A percentile compares a stretch with the other conserved stretches of the same genome.
These are phyloP conservation scores for Hypoxylon sp. DNA, from an alignment of 2,329 filamentous ascomycete species.

Conservation along the genomic window DNA sequence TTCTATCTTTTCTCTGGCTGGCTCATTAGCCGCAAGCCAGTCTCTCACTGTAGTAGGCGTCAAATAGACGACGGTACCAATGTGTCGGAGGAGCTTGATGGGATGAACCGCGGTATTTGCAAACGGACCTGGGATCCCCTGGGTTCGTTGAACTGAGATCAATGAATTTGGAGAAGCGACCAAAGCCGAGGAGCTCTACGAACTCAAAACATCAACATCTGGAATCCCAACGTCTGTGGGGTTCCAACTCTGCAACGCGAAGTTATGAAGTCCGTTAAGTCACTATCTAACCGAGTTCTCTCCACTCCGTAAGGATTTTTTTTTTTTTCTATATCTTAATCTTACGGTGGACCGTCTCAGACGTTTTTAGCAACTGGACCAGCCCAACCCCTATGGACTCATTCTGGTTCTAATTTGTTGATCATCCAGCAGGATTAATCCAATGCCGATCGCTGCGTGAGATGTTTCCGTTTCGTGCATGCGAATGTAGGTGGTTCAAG, in stretches of 20 bases:
- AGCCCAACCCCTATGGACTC: constrained; percentile 11
- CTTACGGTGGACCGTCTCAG: constrained; percentile 35
- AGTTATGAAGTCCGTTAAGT: constrained; percentile 7
- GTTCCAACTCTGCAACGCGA: constrained; percentile 11
- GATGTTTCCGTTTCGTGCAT: background rate
- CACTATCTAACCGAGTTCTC: background rate
- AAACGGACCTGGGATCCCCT: background rate
- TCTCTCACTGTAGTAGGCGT: constrained; percentile 15
- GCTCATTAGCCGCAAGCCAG: constrained; percentile 28
- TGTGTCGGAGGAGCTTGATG: background rate
- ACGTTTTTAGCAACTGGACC: constrained; percentile 31
- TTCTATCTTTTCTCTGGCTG: constrained; percentile 10
- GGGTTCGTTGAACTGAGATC: background rate
- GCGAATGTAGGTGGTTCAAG: constrained; percentile 4
- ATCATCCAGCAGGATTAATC: constrained; percentile 17
- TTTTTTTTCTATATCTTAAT: background rate
- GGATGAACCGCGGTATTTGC: background rate
- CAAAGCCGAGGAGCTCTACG: constrained; percentile 17
- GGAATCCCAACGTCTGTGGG: constrained; percentile 20
- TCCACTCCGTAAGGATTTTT: constrained; percentile 16
- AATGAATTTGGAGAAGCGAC: constrained; percentile 11
- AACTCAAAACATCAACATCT: constrained; percentile 4
- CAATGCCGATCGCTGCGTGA: constrained; percentile 11
- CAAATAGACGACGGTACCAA: constrained; percentile 16
- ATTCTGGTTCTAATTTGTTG: constrained; percentile 7